Conservation (phyloP, 805 yeast genomes). For the Kazachstania taianensis region DNA sequence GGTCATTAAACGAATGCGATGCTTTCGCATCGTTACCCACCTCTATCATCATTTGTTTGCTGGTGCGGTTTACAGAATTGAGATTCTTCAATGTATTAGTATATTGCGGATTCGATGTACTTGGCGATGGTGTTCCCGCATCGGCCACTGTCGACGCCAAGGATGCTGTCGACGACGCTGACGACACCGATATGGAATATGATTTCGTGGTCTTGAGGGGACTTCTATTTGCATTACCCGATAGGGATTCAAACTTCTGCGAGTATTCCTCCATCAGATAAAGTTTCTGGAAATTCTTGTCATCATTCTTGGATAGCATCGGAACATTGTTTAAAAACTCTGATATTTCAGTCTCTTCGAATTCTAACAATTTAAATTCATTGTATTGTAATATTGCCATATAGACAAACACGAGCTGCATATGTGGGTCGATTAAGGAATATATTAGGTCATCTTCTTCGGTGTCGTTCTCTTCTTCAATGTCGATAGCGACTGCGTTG, state of each 20-base stretch:
- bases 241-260: not conserved
- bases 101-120: not conserved
- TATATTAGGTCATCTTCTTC: constrained; percentile 14
- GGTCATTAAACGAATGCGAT: constrained; percentile 57
- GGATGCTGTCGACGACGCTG: constrained; percentile 10
- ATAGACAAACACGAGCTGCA: constrained; percentile 64
- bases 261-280: constrained; percentile 9
- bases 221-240: not conserved
- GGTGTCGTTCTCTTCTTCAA: constrained; percentile 2
- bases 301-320: constrained; percentile 26
- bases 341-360: constrained; percentile 82
- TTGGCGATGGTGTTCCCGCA: not conserved
- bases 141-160: constrained; percentile 3
- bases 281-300: constrained; percentile 22
- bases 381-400: constrained; percentile 73
- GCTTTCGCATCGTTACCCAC: constrained; percentile 35
- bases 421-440: constrained; percentile 59
- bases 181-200: constrained; percentile 2
- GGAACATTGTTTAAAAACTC: constrained; percentile 54
- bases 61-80: not conserved
- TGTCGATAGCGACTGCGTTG: constrained; percentile 1
- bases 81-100: constrained; percentile 2
- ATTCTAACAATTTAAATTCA: constrained; percentile 68
- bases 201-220: not conserved
- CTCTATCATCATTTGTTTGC: constrained; percentile 20